phyloP scores from a whole-genome alignment of 2,329 filamentous ascomycete species.

The Aaosphaeria arxii region DNA sequence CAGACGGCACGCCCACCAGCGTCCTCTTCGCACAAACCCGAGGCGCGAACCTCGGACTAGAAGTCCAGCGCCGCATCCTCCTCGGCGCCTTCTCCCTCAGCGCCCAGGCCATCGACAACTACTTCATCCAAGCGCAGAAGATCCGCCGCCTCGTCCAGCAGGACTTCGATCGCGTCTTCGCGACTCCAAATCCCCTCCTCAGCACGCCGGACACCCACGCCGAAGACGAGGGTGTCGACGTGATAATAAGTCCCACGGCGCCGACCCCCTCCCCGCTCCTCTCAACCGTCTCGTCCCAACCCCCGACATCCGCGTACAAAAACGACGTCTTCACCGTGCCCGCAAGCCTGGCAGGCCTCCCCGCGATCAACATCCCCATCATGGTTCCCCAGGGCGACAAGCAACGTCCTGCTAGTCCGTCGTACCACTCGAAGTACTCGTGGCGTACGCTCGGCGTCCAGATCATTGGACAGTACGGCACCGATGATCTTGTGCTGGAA shows the following conservation, averaged over 20 bases:
- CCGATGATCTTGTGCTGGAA: constrained; percentile 63
- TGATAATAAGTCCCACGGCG: constrained; percentile 83
- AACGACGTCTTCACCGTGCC: constrained; percentile 97
- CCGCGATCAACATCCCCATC: constrained; percentile 80
- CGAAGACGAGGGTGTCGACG: constrained; percentile 66
- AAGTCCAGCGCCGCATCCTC: constrained; percentile 83
- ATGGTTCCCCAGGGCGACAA: not conserved
- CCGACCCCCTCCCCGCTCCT: constrained; percentile 70
- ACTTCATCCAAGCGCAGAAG: constrained; percentile 91
- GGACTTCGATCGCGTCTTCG: constrained; percentile 83
- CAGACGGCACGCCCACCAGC: constrained; percentile 55
- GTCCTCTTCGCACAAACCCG: constrained; percentile 69
- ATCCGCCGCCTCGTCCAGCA: constrained; percentile 77
- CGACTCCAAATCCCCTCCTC: constrained; percentile 68
- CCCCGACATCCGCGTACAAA: constrained; percentile 73
- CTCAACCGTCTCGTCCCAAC: constrained; percentile 53
- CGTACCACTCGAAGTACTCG: too few species aligned
- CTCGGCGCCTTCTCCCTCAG: constrained; percentile 88
- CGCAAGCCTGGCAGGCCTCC: constrained; percentile 85
- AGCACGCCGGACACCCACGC: constrained; percentile 42
- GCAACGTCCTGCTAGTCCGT: not conserved
- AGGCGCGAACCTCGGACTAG: constrained; percentile 71
- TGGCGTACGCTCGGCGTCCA: constrained; percentile 61
- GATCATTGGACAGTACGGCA: constrained; percentile 77
- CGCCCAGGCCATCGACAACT: constrained; percentile 89